phyloP scores from a whole-genome alignment of 208 protist genomes.

The Endotrypanum monterogeii region DNA sequence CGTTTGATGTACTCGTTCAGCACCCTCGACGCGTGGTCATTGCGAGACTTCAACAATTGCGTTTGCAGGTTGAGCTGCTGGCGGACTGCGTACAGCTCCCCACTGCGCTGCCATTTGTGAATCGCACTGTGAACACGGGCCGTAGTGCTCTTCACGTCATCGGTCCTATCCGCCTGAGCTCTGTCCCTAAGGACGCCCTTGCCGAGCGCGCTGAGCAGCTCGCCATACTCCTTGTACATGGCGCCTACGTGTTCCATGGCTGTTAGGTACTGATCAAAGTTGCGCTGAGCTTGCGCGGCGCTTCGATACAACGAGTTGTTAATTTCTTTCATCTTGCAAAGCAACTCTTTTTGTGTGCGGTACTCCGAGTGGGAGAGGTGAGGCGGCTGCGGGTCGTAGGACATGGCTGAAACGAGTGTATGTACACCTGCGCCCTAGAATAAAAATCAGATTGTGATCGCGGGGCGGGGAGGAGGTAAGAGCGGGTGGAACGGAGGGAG shows the following conservation, averaged over 20 bases:
- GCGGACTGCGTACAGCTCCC: slow-evolving; percentile 15
- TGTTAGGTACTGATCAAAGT: slow-evolving; percentile 22
- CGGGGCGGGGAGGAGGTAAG: no score
- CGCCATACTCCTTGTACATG: slow-evolving; percentile 17
- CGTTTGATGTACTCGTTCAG: slow-evolving; percentile 5
- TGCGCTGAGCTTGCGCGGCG: slow-evolving; percentile 11
- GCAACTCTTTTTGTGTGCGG: slow-evolving; percentile 14
- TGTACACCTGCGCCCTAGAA: no score
- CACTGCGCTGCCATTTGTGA: slow-evolving; percentile 17
- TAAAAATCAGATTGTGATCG: no score
- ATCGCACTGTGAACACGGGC: slow-evolving; percentile 2
- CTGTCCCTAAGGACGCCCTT: not conserved
- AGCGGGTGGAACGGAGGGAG: no score
- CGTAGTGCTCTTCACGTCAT: slow-evolving; percentile 2
- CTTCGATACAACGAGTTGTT: slow-evolving; percentile 10
- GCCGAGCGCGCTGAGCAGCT: slow-evolving; percentile 4
- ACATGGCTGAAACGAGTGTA: not conserved
- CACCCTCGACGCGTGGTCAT: slow-evolving; percentile 3
- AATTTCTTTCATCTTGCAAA: slow-evolving; percentile 6
- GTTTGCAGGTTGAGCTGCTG: slow-evolving; percentile 14
- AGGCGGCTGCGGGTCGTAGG: not conserved
- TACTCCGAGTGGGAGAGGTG: not conserved
- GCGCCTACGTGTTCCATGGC: slow-evolving; percentile 17
- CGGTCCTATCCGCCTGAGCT: not conserved
- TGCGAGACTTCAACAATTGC: slow-evolving; percentile 7